These are phyloP conservation scores for Chrysosporium queenslandicum DNA, from an alignment of 2,329 filamentous ascomycete genomes.

Conservation along the genomic window DNA sequence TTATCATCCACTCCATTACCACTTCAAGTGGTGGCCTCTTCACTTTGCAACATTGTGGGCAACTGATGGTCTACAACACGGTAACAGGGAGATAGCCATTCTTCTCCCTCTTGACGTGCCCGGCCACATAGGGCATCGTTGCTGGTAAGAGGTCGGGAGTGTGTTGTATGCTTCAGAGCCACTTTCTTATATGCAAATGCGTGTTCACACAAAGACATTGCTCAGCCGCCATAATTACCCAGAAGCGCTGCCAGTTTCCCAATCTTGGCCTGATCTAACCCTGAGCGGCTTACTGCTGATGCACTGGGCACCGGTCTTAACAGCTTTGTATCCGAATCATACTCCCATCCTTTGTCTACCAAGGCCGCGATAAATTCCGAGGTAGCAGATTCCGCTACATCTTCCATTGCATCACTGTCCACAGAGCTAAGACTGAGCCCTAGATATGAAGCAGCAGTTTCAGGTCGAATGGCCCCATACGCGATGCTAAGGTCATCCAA, in stretches of 20 bases:
- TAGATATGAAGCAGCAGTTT: constrained; percentile 29
- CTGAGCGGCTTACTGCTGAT: neutral
- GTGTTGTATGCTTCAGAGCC: neutral
- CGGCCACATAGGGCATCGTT: no score
- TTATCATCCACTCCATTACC: neutral
- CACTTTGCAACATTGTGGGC: neutral
- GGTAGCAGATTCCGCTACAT: constrained; percentile 22
- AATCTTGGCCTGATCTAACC: constrained; percentile 23
- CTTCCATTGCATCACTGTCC: constrained; percentile 14
- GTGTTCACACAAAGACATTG: neutral
- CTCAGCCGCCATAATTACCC: constrained; percentile 23
- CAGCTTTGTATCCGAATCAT: constrained; percentile 28
- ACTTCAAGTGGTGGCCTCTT: neutral
- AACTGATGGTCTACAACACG: neutral
- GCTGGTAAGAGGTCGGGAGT: neutral
- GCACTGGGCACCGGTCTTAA: constrained; percentile 22
- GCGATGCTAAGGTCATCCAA: constrained; percentile 31
- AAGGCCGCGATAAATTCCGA: constrained; percentile 26
- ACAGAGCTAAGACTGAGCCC: constrained; percentile 24
- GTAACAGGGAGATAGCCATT: neutral
- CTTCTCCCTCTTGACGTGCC: neutral
- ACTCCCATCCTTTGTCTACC: constrained; percentile 31
- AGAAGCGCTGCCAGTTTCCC: constrained; percentile 29
- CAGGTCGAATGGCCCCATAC: constrained; percentile 33
- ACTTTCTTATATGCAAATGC: neutral